A percentile compares a stretch with the other conserved stretches of the same genome.
Conservation (phyloP, 2,329 filamentous ascomycete species). For the Xylariales sp. region DNA sequence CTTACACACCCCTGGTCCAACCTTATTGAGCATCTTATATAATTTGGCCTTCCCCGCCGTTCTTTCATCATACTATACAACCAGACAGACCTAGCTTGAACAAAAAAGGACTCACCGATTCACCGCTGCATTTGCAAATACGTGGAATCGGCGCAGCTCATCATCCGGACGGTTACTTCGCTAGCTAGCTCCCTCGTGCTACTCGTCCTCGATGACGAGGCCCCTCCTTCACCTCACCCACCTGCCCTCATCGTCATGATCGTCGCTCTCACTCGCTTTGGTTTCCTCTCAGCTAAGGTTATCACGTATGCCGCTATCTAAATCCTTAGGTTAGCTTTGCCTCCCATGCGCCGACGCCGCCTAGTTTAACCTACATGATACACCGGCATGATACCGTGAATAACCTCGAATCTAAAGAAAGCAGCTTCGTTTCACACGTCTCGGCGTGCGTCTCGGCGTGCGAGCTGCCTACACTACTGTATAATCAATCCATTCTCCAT, state of each 20-base stretch:
- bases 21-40: constrained; percentile 20
- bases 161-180: neutral
- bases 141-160: constrained; percentile 2
- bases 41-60: constrained; percentile 6
- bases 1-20: constrained; percentile 14
- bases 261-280: neutral
- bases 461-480: constrained; percentile 10
- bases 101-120: constrained; percentile 10
- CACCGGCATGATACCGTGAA: neutral
- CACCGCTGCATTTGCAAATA: constrained; percentile 7
- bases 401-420: constrained; percentile 4
- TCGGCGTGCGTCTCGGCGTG: constrained; percentile 33
- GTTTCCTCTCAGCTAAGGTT: constrained; percentile 1
- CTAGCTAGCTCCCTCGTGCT: neutral
- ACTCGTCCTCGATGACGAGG: neutral
- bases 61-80: constrained; percentile 4
- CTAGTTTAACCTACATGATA: neutral
- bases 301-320: neutral
- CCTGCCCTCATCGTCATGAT: neutral
- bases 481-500: constrained; percentile 6
- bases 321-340: neutral
- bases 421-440: constrained; percentile 20
- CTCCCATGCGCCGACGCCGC: constrained; percentile 4
- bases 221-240: neutral
- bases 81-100: neutral